Percentiles rank a stretch among this genome's conserved stretches.
These are phyloP conservation scores for Diversispora eburnea DNA, from an alignment of 192 early-diverging fungal species.

Conservation along the genomic window DNA sequence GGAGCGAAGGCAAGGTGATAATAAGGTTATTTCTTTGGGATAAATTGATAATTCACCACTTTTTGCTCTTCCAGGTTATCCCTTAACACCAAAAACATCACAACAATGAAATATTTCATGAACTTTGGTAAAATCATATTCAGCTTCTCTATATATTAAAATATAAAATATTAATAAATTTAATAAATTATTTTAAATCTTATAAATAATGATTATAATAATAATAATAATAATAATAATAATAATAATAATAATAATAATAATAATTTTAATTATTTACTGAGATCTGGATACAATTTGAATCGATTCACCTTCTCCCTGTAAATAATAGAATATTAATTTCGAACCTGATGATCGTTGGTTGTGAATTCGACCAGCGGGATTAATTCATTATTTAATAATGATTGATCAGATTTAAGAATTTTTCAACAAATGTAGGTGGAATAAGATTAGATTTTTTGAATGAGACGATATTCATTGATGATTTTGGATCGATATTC, in stretches of 20 bases:
- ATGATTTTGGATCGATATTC: slow-evolving; percentile 89
- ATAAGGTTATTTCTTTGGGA: slow-evolving; percentile 79
- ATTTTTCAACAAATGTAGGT: slow-evolving; percentile 85
- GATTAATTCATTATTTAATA: slow-evolving; percentile 60
- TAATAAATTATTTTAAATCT: not conserved
- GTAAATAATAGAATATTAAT: slow-evolving; percentile 95
- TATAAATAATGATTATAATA: too few relatives aligned
- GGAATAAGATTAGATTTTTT: slow-evolving; percentile 79
- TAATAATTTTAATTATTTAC: slow-evolving; percentile 43
- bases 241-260: not conserved
- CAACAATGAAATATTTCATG: slow-evolving; percentile 85
- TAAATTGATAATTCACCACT: slow-evolving; percentile 93
- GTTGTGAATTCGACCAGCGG: slow-evolving; percentile 94
- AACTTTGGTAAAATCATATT: slow-evolving; percentile 70
- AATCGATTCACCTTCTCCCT: slow-evolving; percentile 88
- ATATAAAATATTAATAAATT: not conserved
- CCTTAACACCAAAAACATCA: slow-evolving; percentile 94
- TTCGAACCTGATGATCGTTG: slow-evolving; percentile 80
- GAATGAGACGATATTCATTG: slow-evolving; percentile 71
- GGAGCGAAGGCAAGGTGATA: slow-evolving; percentile 92
- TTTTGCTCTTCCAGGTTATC: slow-evolving; percentile 85
- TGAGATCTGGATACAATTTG: slow-evolving; percentile 87
- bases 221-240: too few relatives aligned
- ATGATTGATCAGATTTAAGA: slow-evolving; percentile 65
- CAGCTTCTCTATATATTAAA: slow-evolving; percentile 43